These are phyloP conservation scores for Powellomyces hirtus DNA, from an alignment of 192 early-diverging fungal genomes.

Conservation along the genomic window DNA sequence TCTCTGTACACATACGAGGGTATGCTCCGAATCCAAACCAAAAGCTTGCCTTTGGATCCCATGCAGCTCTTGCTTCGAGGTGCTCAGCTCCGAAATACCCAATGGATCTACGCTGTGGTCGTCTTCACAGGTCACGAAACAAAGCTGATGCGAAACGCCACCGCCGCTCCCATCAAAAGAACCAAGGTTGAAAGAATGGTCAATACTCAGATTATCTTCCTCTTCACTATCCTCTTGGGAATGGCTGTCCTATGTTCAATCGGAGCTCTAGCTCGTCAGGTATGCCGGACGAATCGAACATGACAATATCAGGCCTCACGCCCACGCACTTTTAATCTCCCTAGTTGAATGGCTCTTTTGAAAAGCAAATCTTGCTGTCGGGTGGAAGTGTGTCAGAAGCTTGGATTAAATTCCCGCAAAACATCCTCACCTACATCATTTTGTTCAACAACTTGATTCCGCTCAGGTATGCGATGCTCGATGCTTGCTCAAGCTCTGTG, in stretches of 20 bases:
- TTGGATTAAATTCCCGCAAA: conserved; percentile 28
- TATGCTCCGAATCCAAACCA: conserved; percentile 49
- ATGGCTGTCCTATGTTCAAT: conserved; percentile 85
- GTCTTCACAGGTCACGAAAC: conserved; percentile 99
- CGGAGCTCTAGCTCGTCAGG: conserved; percentile 60
- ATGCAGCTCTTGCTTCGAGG: conserved; percentile 88
- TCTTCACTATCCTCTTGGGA: conserved; percentile 80
- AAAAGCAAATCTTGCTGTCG: conserved; percentile 27
- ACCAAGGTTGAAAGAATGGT: conserved; percentile 90
- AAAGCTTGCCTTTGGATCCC: conserved; percentile 80
- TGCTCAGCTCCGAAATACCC: conserved; percentile 91
- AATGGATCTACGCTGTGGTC: conserved; percentile 95
- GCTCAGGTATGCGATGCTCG: no score
- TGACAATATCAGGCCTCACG: neutral
- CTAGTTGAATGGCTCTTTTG: conserved; percentile 22
- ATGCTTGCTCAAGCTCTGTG: no score
- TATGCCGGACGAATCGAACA: neutral
- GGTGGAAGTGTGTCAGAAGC: neutral
- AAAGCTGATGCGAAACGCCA: conserved; percentile 93
- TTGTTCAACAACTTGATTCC: conserved; percentile 99
- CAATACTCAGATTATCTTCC: conserved; percentile 90
- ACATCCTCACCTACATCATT: conserved; percentile 96
- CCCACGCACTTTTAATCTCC: conserved; percentile 11
- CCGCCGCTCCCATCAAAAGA: conserved; percentile 88
- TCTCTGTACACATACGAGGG: conserved; percentile 96